A percentile compares a stretch with the other conserved stretches of the same genome.
Conservation (phyloP, 2,329 filamentous ascomycete species). For the Albophoma yamanashiensis region DNA sequence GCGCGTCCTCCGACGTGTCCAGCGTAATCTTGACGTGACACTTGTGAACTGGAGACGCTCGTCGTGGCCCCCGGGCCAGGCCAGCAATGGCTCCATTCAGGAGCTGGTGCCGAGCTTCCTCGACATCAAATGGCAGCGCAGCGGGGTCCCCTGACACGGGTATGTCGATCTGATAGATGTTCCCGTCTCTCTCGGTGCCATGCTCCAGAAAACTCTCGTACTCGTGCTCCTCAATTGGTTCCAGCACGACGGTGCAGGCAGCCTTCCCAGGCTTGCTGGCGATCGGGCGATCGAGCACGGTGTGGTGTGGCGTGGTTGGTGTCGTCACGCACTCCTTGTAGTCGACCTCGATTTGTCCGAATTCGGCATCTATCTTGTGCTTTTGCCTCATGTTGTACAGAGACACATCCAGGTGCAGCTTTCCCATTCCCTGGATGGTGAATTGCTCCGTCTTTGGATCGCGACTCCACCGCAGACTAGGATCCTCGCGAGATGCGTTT, state of each 20-base stretch:
- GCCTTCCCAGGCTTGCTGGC: slow-evolving; percentile 73
- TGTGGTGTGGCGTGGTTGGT: slow-evolving; percentile 43
- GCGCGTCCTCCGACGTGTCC: slow-evolving; percentile 46
- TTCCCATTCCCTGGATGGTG: slow-evolving; percentile 90
- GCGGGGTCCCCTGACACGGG: slow-evolving; percentile 37
- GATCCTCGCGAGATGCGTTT: slow-evolving; percentile 80
- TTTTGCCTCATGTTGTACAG: slow-evolving; percentile 79
- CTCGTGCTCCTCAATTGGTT: slow-evolving; percentile 41
- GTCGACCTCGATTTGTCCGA: slow-evolving; percentile 88
- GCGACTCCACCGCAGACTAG: slow-evolving; percentile 73
- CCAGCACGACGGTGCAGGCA: slow-evolving; percentile 57
- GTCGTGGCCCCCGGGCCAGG: slow-evolving; percentile 72
- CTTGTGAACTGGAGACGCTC: slow-evolving; percentile 69
- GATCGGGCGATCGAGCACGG: slow-evolving; percentile 66
- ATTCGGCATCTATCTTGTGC: slow-evolving; percentile 76
- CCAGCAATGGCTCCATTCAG: slow-evolving; percentile 75
- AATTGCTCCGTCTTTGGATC: slow-evolving; percentile 91
- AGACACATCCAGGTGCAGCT: slow-evolving; percentile 89
- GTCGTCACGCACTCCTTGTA: slow-evolving; percentile 74
- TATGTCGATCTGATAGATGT: slow-evolving; percentile 49
- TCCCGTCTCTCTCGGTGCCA: slow-evolving; percentile 54
- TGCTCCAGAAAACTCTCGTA: slow-evolving; percentile 27
- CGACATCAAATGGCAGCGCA: slow-evolving; percentile 36
- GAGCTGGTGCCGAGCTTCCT: slow-evolving; percentile 47
- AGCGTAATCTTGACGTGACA: slow-evolving; percentile 62